A percentile compares a stretch with the other conserved stretches of the same genome.
phyloP scores from a whole-genome alignment of 441 rosid genomes.

The California macrophylla region DNA sequence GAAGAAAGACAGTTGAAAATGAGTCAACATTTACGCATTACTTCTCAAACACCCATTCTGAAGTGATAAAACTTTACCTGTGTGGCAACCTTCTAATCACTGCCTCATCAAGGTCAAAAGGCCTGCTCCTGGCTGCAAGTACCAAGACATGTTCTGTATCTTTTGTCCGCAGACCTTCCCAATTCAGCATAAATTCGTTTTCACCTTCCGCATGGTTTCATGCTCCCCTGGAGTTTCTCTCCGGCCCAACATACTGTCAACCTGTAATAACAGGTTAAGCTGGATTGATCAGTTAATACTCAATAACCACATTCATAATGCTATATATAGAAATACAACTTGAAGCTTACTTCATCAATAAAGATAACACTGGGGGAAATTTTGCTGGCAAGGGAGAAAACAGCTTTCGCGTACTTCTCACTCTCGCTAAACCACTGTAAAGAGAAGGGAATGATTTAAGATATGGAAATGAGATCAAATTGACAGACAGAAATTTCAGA shows the following conservation, averaged over 20 bases:
- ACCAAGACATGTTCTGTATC: constrained; percentile 91
- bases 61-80: constrained; percentile 33
- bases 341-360: constrained; percentile 78
- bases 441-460: constrained; percentile 11
- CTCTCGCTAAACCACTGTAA: constrained; percentile 99
- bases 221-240: constrained; percentile 98
- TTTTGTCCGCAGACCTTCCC: constrained; percentile 96
- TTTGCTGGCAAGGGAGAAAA: constrained; percentile 92
- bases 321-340: too few relatives aligned
- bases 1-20: not conserved
- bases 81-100: constrained; percentile 96
- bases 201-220: constrained; percentile 99
- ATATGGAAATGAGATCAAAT: constrained; percentile 4
- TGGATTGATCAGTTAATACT: not conserved
- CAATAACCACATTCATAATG: constrained; percentile 2
- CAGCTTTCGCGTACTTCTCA: constrained; percentile 94
- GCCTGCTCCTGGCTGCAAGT: constrained; percentile 94
- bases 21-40: not conserved
- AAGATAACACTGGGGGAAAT: constrained; percentile 92
- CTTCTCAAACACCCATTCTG: not conserved
- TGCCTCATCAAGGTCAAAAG: constrained; percentile 98
- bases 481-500: constrained; percentile 4
- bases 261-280: constrained; percentile 35
- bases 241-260: constrained; percentile 97
- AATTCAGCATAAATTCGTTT: constrained; percentile 94